Evolutionary conservation across 441 rosid genomes (phyloP), one percentile per base, ranked within the genome.

Genomic region (Corymbia citriodora): DNA sequence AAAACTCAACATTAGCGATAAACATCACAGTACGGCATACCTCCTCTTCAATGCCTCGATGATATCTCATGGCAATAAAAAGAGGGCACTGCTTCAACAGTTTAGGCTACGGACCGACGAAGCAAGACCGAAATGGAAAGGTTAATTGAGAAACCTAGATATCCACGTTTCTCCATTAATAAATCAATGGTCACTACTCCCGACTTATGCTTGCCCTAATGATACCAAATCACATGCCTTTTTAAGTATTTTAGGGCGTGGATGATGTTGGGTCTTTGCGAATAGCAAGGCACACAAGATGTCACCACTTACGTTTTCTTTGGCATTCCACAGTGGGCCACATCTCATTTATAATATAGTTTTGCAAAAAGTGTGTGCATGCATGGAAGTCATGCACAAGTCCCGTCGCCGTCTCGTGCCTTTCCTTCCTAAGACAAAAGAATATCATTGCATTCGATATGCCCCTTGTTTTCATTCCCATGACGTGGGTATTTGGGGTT

Each of bases 391-490:
- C 83, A 40, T 40, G 85, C 85, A 23, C 85, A 40, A 79, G 85
- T 79, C 85, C 85, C 85, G 85, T 74, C 85, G 85, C 85, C 25
- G 85, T 79, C 85, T 45, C 52, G 4, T 23, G n/a, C 85, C 85
- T 21, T 19, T 40, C 85, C 23, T 23, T 50, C 85, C 45, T 40
- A 12, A 40, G 31, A 74, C 50, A 12, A 74, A 74, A 74, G 3
- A 23, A 11, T 21, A 21, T 74, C 2, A 12, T 74, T 40, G 8
- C 27, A 36, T 74, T 40, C 9, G 7, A 40, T 40, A 40, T 74
- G 48, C 85, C 85, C 17, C 8, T 40, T 21, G 23, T 40, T 17
- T 74, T 23, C 50, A 74, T 74, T 40, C 85, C 83, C 83, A 21
- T 11, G 83, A 74, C 83, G 29, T 40, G 83, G 17, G 50, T 12